These are phyloP conservation scores for Pistacia vera DNA, from an alignment of 345 rosid genomes.

Conservation along the genomic window DNA sequence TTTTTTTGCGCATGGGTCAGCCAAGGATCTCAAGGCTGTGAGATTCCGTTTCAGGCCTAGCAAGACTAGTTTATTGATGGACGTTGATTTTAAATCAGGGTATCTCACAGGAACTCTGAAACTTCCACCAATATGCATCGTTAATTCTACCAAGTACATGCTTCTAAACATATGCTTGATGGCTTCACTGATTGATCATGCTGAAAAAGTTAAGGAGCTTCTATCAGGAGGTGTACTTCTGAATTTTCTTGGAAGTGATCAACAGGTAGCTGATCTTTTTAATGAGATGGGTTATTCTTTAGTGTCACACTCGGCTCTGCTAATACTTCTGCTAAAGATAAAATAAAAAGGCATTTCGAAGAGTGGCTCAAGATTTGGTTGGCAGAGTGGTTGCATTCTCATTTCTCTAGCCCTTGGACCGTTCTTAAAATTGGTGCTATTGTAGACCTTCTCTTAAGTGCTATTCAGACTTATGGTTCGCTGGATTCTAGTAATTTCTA, in stretches of 20 bases:
- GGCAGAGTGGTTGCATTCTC: not conserved
- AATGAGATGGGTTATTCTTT: not conserved
- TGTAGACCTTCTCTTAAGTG: not conserved
- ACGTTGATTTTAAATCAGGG: not conserved
- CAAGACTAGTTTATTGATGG: not conserved
- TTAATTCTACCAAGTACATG: not conserved
- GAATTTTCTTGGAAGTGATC: slow-evolving; percentile 6
- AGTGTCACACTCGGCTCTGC: not conserved
- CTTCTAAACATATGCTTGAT: slow-evolving; percentile 20
- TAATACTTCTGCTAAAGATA: not conserved
- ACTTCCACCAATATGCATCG: slow-evolving; percentile 4
- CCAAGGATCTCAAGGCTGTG: slow-evolving; percentile 8
- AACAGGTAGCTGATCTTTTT: not conserved
- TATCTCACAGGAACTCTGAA: not conserved
- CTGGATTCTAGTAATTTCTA: not conserved
- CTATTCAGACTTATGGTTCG: not conserved
- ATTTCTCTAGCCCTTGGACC: slow-evolving; percentile 8
- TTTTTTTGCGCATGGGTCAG: too few relatives aligned
- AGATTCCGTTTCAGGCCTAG: slow-evolving; percentile 7
- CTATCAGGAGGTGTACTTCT: not conserved
- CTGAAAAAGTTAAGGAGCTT: slow-evolving; percentile 17
- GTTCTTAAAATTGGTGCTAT: not conserved
- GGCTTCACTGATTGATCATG: slow-evolving; percentile 2
- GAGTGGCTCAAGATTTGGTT: not conserved
- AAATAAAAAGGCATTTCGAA: not conserved